Evolutionary conservation across 2,329 filamentous ascomycete species (phyloP).

Genomic region (Fusarium duplospermum): DNA sequence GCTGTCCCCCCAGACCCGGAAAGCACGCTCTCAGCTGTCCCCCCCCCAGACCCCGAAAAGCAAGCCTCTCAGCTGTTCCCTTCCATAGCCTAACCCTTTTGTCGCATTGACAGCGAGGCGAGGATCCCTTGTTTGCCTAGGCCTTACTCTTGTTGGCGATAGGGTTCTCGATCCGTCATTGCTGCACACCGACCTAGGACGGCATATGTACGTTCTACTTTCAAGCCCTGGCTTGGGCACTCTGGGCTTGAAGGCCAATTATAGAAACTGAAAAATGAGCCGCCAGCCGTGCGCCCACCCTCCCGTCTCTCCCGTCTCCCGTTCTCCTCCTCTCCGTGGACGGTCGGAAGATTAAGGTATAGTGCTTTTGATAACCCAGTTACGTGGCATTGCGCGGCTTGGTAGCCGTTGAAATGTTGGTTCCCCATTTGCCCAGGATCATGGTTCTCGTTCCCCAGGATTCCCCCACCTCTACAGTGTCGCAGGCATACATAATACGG

Average conservation of each 20-base stretch:
- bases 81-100: not conserved
- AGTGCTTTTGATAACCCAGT: slow-evolving; percentile 22
- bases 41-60: not conserved
- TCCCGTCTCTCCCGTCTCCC: not conserved
- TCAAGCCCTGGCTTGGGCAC: slow-evolving; percentile 1
- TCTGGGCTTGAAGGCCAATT: slow-evolving; percentile 26
- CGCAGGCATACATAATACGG: slow-evolving; percentile 15
- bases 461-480: slow-evolving; percentile 7
- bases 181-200: not conserved
- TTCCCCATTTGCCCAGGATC: slow-evolving; percentile 30
- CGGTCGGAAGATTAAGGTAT: slow-evolving; percentile 20
- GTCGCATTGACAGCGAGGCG: slow-evolving; percentile 5
- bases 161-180: not conserved
- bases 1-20: no score
- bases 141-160: not conserved
- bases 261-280: slow-evolving; percentile 34
- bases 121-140: slow-evolving; percentile 10
- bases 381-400: slow-evolving; percentile 41
- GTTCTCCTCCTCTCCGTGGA: not conserved
- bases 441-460: slow-evolving; percentile 31
- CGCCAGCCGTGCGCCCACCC: slow-evolving; percentile 15
- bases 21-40: not conserved
- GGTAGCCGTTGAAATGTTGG: slow-evolving; percentile 23
- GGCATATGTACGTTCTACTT: not conserved
- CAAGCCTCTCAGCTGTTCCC: not conserved